Base-by-base conservation (phyloP, 1,284 basidiomycete genomes). In the Fomitopsis schrenkii region DNA sequence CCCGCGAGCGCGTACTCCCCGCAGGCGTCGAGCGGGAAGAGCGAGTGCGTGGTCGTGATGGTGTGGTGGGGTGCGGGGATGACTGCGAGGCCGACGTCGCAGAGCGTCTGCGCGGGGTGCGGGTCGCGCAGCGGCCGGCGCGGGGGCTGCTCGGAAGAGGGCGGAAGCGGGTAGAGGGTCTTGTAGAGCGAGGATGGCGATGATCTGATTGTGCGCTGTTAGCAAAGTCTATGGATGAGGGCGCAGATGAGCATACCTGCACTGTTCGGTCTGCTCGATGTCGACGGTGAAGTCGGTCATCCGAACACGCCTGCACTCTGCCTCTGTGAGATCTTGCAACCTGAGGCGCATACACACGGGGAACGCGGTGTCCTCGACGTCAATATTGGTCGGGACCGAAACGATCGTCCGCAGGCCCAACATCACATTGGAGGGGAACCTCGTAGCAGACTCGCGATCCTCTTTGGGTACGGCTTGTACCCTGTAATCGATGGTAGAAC, bases 321-420 rank as follows among this genome's bases (percentile, higher is more conserved):
- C 74, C 41, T 73, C 72, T 0, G 77, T 69, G 58, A 90, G 68
- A 53, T 77, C 79, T 60, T 81, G 78, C 12, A 83, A 81, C n/a
- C 86, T 82, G 48, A 93, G 66, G 28, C 86, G 82, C 42, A 93
- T 65, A 15, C 79, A 76, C 48, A 93, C 74, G 0, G 85, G 80
- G 40, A 91, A 63, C 7, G 64, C 68, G 19, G 72, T 71, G 26
- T 79, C 80, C 17, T 82, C 72, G 55, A 83, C 71, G 52, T 83
- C 74, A 28, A 83, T 68, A 61, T 80, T 76, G 35, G 82, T 79
- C 0, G 91, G 88, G 4, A 88, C 77, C 19, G 83, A 83, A 5
- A 82, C 83, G 15, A 87, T 68, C 54, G 90, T 77, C 59, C 88
- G 82, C 22, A 93, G 76, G 62, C 84, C 85, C 4, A 80, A 80